phyloP scores from a whole-genome alignment of 495 filamentous ascomycete genomes.

The Ascodesmis nigricans region DNA sequence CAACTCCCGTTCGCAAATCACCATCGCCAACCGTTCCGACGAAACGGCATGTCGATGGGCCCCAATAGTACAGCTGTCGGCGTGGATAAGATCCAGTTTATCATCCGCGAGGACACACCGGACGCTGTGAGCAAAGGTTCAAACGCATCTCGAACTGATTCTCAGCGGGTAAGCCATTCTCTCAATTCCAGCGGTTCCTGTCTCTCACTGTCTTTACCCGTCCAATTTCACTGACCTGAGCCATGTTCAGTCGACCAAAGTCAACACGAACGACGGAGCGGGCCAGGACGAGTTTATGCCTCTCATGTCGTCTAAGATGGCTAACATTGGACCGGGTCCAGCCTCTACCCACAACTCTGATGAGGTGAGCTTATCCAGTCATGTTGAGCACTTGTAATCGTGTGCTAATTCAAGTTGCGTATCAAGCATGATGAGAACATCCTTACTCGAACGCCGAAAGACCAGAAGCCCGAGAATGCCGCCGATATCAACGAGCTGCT shows the following conservation, averaged over 20 bases:
- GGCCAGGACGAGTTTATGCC: slow-evolving; percentile 7
- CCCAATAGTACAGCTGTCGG: slow-evolving; percentile 3
- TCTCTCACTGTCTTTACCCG: slow-evolving; percentile 1
- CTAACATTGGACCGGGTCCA: slow-evolving; percentile 11
- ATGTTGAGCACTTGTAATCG: not conserved
- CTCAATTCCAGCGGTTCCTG: slow-evolving; percentile 1
- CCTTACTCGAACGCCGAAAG: slow-evolving; percentile 12
- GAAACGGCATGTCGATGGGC: not conserved
- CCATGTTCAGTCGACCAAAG: slow-evolving; percentile 2
- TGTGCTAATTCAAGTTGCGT: slow-evolving; percentile 1
- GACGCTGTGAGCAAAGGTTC: slow-evolving; percentile 10
- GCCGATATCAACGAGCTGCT: slow-evolving; percentile 35
- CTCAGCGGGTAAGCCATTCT: slow-evolving; percentile 9
- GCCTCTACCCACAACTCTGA: slow-evolving; percentile 4
- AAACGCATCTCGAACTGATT: not conserved
- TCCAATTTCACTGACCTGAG: not conserved
- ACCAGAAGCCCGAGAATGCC: not conserved
- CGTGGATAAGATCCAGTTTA: slow-evolving; percentile 9
- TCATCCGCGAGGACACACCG: slow-evolving; percentile 11
- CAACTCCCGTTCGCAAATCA: not conserved
- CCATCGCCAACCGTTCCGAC: not conserved
- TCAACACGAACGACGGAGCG: slow-evolving; percentile 6
- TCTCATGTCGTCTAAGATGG: slow-evolving; percentile 19
- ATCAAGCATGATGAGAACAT: slow-evolving; percentile 14
- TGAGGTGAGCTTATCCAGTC: slow-evolving; percentile 8